Evolutionary conservation across 2,329 filamentous ascomycete species (phyloP), one percentile per base, ranked within the genome.

Genomic region (Bipolaris bicolor): DNA sequence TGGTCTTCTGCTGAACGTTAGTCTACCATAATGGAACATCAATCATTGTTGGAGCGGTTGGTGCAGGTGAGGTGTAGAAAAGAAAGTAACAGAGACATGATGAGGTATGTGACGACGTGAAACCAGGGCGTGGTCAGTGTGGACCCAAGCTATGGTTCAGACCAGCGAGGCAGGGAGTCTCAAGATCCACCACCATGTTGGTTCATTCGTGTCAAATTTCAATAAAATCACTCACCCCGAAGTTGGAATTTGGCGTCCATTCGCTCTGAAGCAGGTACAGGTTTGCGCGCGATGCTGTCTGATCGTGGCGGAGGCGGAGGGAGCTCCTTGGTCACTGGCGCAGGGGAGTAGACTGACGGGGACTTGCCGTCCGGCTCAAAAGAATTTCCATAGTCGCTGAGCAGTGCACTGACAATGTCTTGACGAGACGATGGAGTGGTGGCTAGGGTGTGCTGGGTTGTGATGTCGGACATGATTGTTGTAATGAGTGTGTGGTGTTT

Each of bases 391-490:
- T 77, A 77, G n/a, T 72, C 74, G 57, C 73, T 73, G 41, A 77
- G 62, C 40, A 77, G 63, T 52, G 72, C 70, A 68, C 73, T 76
- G 61, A 77, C 66, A 26, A 77, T 63, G 55, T 77, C 75, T 53
- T 76, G 73, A 61, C 74, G 71, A 34, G 65, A 67, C 18, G 71
- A 58, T 20, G 73, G 70, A 49, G 72, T 68, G 26, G 60, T 54
- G 10, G 69, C 62, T 49, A 64, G 62, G 49, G 61, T 61, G 41
- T 64, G 63, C 39, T 67, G 72, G 29, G 63, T 43, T 60, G 70
- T 70, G 58, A 69, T 48, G 37, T 64, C 56, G 49, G 73, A 58
- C 68, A 73, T 75, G 48, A 53, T 64, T 36, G 18, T 53, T 6
- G 24, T 29, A 60, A 54, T 55, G 46, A 49, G 29, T n/a, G 47